Conservation (phyloP, 768 basidiomycete genomes). For the Pulveroboletus sp. region DNA sequence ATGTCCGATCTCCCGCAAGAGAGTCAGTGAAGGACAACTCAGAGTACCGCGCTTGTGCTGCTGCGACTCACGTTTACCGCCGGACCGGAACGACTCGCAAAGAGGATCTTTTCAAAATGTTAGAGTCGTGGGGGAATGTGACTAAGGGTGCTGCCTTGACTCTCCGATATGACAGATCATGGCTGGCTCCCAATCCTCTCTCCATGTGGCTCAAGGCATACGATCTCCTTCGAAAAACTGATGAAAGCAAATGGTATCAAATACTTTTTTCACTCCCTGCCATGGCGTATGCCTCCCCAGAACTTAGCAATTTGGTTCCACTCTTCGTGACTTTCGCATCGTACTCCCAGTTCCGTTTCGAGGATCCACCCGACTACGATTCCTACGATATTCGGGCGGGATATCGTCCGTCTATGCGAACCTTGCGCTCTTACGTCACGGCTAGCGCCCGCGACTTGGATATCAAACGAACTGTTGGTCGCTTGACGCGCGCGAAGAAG, state of each 20-base stretch:
- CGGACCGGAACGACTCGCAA: not conserved
- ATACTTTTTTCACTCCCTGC: slow-evolving; percentile 30
- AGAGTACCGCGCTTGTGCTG: slow-evolving; percentile 8
- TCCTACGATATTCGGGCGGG: not conserved
- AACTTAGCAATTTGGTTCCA: slow-evolving; percentile 13
- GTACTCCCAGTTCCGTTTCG: slow-evolving; percentile 5
- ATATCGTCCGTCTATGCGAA: not conserved
- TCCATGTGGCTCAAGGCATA: slow-evolving; percentile 26
- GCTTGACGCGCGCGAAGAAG: no score
- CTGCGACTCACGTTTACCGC: slow-evolving; percentile 3
- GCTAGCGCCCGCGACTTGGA: no score
- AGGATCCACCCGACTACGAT: slow-evolving; percentile 12
- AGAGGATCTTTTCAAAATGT: not conserved
- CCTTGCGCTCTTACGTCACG: not conserved
- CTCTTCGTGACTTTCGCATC: slow-evolving; percentile 31
- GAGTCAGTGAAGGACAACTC: not conserved
- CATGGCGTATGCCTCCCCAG: slow-evolving; percentile 24
- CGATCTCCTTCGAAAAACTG: slow-evolving; percentile 16
- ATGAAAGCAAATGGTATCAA: slow-evolving; percentile 9
- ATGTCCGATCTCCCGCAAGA: slow-evolving; percentile 6
- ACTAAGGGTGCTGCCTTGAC: not conserved
- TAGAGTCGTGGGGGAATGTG: slow-evolving; percentile 5
- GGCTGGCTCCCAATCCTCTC: slow-evolving; percentile 20
- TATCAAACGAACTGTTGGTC: slow-evolving; percentile 5
- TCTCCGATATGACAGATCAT: slow-evolving; percentile 21